Conservation (phyloP, 192 early-diverging fungal species). For the Mortierella alpina region DNA sequence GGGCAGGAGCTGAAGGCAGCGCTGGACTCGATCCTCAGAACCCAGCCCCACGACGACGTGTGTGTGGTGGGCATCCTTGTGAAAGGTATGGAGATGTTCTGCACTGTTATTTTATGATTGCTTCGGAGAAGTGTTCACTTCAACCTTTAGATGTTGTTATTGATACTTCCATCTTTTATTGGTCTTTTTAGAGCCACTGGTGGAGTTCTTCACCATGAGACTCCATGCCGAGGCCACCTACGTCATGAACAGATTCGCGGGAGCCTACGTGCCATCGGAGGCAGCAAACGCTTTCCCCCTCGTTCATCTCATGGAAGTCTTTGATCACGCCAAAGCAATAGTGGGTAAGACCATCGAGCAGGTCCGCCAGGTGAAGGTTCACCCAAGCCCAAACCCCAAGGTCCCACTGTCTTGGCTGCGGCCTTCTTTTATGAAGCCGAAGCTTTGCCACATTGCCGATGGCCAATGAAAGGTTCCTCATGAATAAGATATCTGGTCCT, state of each 20-base stretch:
- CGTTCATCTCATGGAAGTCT: constrained; percentile 21
- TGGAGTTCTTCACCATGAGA: constrained; percentile 30
- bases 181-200: constrained; percentile 20
- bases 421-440: too few relatives aligned
- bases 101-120: not conserved
- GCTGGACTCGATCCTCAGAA: constrained; percentile 21
- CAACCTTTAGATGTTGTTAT: not conserved
- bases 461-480: too few relatives aligned
- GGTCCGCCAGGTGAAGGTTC: constrained; percentile 21
- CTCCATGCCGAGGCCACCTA: constrained; percentile 29
- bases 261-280: constrained; percentile 15
- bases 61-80: constrained; percentile 16
- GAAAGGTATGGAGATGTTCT: constrained; percentile 3
- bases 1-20: constrained; percentile 22
- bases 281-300: constrained; percentile 25
- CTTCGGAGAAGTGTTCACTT: not conserved
- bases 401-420: not conserved
- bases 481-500: too few relatives aligned
- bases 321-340: constrained; percentile 9
- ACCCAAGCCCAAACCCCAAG: constrained; percentile 11
- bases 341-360: constrained; percentile 6
- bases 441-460: too few relatives aligned
- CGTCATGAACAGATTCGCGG: constrained; percentile 26
- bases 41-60: constrained; percentile 6
- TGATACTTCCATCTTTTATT: not conserved